These are phyloP conservation scores for Pythium dissotocum DNA, from an alignment of 352 stramenopile genomes.

Conservation along the genomic window DNA sequence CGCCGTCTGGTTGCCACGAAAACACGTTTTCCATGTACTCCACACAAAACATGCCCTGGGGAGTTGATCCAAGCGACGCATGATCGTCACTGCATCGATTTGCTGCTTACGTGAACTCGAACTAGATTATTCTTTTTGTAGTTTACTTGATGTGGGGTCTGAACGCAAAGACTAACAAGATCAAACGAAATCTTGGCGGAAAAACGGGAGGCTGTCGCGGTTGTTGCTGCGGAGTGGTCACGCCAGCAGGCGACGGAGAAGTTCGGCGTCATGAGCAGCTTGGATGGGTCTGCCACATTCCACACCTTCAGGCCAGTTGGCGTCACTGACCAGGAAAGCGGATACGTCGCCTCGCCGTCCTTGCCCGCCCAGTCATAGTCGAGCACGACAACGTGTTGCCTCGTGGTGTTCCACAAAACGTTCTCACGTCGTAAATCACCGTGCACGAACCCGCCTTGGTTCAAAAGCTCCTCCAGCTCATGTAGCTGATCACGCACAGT, in stretches of 20 bases:
- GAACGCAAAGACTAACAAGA: no score
- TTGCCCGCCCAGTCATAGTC: slow-evolving; percentile 38
- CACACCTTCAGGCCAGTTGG: background rate
- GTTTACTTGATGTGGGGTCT: no score
- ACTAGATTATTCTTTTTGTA: no score
- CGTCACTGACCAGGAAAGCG: slow-evolving; percentile 29
- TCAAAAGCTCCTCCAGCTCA: background rate
- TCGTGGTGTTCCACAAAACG: slow-evolving; percentile 26
- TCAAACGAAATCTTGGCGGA: no score
- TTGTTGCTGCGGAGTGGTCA: no score
- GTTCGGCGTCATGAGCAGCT: background rate
- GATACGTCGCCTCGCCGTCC: slow-evolving; percentile 26
- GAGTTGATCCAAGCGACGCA: no score
- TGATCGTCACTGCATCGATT: no score
- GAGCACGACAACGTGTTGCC: slow-evolving; percentile 36
- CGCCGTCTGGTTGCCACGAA: no score
- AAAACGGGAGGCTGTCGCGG: no score
- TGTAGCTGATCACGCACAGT: background rate
- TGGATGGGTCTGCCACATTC: background rate
- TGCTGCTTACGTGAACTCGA: no score
- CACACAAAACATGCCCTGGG: no score
- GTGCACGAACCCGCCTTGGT: background rate
- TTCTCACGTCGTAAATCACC: background rate
- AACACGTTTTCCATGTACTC: no score
- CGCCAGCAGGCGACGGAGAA: background rate